Evolutionary conservation across 2,329 filamentous ascomycete genomes (phyloP), one percentile per base, ranked within the genome.

Genomic region (Calonectria pteridis): DNA sequence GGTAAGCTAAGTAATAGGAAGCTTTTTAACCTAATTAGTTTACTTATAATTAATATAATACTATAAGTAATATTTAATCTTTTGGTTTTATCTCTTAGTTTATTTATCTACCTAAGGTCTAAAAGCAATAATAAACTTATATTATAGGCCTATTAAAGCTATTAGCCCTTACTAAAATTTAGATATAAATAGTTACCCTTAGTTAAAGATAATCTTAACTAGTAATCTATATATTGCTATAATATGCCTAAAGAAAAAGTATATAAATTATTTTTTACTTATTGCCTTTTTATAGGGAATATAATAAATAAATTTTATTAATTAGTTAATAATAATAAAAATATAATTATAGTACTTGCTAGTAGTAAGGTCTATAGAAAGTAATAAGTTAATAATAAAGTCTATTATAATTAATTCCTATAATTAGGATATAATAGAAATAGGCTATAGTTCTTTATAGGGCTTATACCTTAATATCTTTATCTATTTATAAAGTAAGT

Each of bases 311-410:
- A 68, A 69, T 62, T 69, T 59, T 20, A 50, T 66, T 33, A 71
- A 51, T 33, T 28, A 35, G n/a, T 73, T 55, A 55, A 71, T 59
- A 20, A 76, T 74, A 50, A 72, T 53, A 51, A 73, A 49, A 37
- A 72, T 75, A 49, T 28, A 73, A 69, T 74, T 63, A 46, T 71
- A 75, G 6, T 65, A 31, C 43, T 58, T 66, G 29, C 49, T 59
- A 23, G 23, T 70, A 67, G 49, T 20, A 66, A 29, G 46, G 64
- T 73, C 29, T 68, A 73, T 53, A 69, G 28, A 75, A 68, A 64
- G 7, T n/a, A 51, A n/a, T 69, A 75, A 29, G 20, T 65, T 75
- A 63, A 29, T 71, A 37, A 76, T 75, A 68, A 67, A n/a, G n/a
- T n/a, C n/a, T n/a, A n/a, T n/a, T n/a, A n/a, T n/a, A n/a, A n/a